Conservation (phyloP, 345 rosid genomes). For the Linum tenue region DNA sequence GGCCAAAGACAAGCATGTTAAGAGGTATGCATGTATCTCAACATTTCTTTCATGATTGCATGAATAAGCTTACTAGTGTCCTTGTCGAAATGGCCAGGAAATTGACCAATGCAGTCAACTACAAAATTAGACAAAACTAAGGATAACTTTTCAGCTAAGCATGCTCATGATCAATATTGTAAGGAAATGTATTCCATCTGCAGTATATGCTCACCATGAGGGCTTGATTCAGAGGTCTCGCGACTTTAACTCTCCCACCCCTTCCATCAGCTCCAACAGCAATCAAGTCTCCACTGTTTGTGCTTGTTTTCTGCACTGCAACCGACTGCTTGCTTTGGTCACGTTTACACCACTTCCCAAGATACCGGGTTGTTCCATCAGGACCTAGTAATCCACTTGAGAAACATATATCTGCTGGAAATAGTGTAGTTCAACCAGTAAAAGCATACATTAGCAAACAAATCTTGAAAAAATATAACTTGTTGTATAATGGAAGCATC, state of each 20-base stretch:
- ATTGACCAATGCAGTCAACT: background rate
- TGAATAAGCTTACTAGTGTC: background rate
- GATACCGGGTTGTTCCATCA: conserved; percentile 53
- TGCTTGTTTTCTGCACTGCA: conserved; percentile 18
- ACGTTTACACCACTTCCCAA: conserved; percentile 89
- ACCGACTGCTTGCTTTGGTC: conserved; percentile 30
- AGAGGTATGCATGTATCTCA: background rate
- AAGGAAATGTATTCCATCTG: background rate
- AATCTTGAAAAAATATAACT: background rate
- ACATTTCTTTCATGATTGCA: background rate
- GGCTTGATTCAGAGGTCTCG: conserved; percentile 48
- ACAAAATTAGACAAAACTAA: background rate
- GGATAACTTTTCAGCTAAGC: background rate
- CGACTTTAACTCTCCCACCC: conserved; percentile 75
- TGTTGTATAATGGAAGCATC: background rate
- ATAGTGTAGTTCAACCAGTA: conserved; percentile 6
- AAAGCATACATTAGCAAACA: background rate
- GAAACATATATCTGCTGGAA: conserved; percentile 46
- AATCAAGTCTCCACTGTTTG: conserved; percentile 49
- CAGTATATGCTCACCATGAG: conserved; percentile 35
- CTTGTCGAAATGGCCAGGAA: background rate
- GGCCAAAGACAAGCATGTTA: background rate
- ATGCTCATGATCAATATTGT: background rate
- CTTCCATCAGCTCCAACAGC: conserved; percentile 83
- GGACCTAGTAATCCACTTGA: conserved; percentile 68